Evolutionary conservation across 805 yeast genomes (phyloP), one percentile per base, ranked within the genome.

Genomic region (Candida odintsovae): DNA sequence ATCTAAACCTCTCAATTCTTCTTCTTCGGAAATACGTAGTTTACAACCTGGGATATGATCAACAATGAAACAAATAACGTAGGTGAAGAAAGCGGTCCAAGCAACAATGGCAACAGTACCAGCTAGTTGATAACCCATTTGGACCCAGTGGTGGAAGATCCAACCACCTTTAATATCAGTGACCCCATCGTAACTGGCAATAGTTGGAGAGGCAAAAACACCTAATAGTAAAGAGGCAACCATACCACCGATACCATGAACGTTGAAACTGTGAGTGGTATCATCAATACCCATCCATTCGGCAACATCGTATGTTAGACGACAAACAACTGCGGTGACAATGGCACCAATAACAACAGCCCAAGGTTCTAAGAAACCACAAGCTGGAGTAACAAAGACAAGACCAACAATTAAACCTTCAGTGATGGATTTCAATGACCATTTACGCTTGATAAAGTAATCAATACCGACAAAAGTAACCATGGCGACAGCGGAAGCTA

Each of bases 351-450:
- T 75, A 7, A 87, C 84, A 8, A 95, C 83, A 1, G 90, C 97
- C 90, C 96, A 94, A 42, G 90, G 73, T 3, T 97, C 94, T 48
- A 92, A 85, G 61, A 80, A 75, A 16, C 98, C 98, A 37, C 95
- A 84, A 18, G 95, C 80, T 19, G 99, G 98, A 0, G 99, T 92
- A 2, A 97, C 97, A 5, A 97, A 97, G n/a, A 92, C 98, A 36
- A 92, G 76, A 2, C 98, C 99, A 19, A 95, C 88, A 63, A 92
- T 90, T 49, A 89, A 77, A 42, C 99, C 99, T 11, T 97, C 90
- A 66, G 97, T 90, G 35, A 87, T 75, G 6, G 95, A 97, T 39
- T 89, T 96, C 58, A 92, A 80, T 6, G 96, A 83, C 92, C 95
- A 90, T 63, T 88, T 92, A 47, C 78, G 77, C 55, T 86, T 95